A percentile compares a stretch with the other conserved stretches of the same genome.
These are phyloP conservation scores for Balakata baccata DNA, from an alignment of 345 rosid genomes.

Conservation along the genomic window DNA sequence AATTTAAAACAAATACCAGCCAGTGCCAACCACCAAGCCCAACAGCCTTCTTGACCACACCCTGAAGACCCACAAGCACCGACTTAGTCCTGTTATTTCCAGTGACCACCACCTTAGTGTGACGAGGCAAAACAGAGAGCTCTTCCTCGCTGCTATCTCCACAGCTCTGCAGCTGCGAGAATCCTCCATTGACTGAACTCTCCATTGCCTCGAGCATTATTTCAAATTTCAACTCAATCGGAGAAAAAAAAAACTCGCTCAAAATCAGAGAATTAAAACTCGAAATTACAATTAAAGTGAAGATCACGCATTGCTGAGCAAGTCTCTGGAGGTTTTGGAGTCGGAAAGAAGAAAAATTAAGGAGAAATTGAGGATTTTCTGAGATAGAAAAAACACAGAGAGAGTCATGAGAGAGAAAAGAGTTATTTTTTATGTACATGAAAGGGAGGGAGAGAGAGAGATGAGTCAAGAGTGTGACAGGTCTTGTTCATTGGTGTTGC, in stretches of 20 bases:
- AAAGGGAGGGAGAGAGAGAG: too few relatives aligned
- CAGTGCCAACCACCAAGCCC: conserved; percentile 99
- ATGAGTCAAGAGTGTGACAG: background rate
- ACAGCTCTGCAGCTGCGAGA: conserved; percentile 68
- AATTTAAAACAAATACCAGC: conserved; percentile 53
- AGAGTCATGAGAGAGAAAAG: background rate
- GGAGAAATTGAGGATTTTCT: conserved; percentile 37
- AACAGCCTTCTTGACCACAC: conserved; percentile 94
- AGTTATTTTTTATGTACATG: too few relatives aligned
- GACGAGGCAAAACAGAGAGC: conserved; percentile 85
- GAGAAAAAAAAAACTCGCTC: background rate
- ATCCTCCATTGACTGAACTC: conserved; percentile 60
- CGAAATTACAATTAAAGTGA: conserved; percentile 28
- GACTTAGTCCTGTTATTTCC: conserved; percentile 98
- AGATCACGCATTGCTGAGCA: conserved; percentile 62
- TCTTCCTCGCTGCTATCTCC: conserved; percentile 90
- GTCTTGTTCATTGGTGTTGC: too few relatives aligned
- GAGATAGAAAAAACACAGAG: conserved; percentile 45
- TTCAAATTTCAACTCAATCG: conserved; percentile 7
- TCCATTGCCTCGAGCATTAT: conserved; percentile 66
- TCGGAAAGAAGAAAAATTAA: conserved; percentile 19
- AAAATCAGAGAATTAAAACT: conserved; percentile 23
- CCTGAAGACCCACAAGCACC: conserved; percentile 90
- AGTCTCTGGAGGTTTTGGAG: conserved; percentile 23
- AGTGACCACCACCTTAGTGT: conserved; percentile 89